A percentile compares a stretch with the other conserved stretches of the same genome.
phyloP scores from a whole-genome alignment of 1,284 basidiomycete species.

The Mycosarcoma mackinlayi region DNA sequence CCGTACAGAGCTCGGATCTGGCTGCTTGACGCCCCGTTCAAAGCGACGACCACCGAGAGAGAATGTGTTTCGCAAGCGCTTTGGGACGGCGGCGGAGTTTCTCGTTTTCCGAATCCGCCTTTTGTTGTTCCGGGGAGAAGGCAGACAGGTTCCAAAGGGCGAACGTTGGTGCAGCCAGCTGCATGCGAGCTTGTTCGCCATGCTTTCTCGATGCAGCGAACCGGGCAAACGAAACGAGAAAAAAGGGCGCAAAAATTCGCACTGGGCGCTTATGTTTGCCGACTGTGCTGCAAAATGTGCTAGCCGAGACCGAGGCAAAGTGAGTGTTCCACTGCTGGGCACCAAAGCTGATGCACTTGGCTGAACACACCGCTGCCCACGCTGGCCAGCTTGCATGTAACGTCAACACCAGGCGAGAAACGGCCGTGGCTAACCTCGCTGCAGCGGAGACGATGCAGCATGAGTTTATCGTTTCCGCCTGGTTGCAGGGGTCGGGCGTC shows the following conservation, averaged over 20 bases:
- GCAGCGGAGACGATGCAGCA: no score
- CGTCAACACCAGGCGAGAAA: not conserved
- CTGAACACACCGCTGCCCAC: no score
- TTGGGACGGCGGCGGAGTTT: not conserved
- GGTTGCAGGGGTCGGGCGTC: not conserved
- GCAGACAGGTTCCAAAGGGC: not conserved
- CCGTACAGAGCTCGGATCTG: no score
- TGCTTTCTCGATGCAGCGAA: not conserved
- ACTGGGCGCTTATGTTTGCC: not conserved
- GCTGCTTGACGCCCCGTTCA: no score
- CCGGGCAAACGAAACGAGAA: not conserved
- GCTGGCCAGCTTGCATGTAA: not conserved
- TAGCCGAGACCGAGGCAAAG: slow-evolving; percentile 6
- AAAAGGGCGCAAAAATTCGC: not conserved
- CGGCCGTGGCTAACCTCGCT: no score
- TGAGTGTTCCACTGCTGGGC: not conserved
- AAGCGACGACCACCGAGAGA: no score
- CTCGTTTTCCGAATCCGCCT: not conserved
- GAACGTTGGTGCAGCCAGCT: not conserved
- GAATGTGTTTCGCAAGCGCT: no score
- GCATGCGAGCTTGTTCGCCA: slow-evolving; percentile 4
- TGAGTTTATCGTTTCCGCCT: not conserved
- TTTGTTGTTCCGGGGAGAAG: not conserved
- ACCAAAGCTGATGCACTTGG: no score
- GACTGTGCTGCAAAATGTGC: not conserved